phyloP scores from a whole-genome alignment of 129 eudicot genomes.

The Flaveria trinervia region DNA sequence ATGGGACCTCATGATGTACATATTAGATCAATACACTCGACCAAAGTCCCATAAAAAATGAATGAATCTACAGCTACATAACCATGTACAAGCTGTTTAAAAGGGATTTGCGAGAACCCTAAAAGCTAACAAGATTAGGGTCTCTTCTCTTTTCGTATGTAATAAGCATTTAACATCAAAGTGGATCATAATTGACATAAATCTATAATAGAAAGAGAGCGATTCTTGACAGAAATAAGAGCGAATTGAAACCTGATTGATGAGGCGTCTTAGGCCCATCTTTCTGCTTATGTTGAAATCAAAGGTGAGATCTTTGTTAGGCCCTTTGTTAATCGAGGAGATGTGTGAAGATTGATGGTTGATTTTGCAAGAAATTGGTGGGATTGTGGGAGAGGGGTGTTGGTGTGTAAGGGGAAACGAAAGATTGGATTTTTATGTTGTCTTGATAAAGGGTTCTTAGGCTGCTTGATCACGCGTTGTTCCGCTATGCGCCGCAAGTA shows the following conservation, averaged over 20 bases:
- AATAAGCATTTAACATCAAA: background rate
- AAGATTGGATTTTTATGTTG: conserved; percentile 22
- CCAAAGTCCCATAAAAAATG: conserved; percentile 5
- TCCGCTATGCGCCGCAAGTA: conserved; percentile 4
- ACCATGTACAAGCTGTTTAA: too few relatives aligned
- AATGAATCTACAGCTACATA: background rate
- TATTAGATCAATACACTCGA: too few relatives aligned
- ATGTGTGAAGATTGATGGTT: conserved; percentile 25
- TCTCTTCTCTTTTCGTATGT: conserved; percentile 12
- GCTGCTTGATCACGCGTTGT: conserved; percentile 18
- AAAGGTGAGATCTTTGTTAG: conserved; percentile 28
- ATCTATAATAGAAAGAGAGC: background rate
- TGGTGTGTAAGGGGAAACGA: background rate
- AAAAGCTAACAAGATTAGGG: conserved; percentile 24
- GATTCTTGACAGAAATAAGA: conserved; percentile 7
- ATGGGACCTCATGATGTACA: too few relatives aligned
- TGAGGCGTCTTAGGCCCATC: conserved; percentile 43
- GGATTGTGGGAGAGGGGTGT: background rate
- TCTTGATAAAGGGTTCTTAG: conserved; percentile 8
- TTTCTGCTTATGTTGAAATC: conserved; percentile 14
- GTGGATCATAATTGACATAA: conserved; percentile 11
- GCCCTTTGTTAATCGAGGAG: conserved; percentile 21
- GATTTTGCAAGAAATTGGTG: conserved; percentile 14
- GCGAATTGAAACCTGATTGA: conserved; percentile 30
- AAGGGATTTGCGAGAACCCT: background rate